Evolutionary conservation across 2,329 filamentous ascomycete species (phyloP), one percentile per base, ranked within the genome.

Genomic region (Bipolaris oryzae): DNA sequence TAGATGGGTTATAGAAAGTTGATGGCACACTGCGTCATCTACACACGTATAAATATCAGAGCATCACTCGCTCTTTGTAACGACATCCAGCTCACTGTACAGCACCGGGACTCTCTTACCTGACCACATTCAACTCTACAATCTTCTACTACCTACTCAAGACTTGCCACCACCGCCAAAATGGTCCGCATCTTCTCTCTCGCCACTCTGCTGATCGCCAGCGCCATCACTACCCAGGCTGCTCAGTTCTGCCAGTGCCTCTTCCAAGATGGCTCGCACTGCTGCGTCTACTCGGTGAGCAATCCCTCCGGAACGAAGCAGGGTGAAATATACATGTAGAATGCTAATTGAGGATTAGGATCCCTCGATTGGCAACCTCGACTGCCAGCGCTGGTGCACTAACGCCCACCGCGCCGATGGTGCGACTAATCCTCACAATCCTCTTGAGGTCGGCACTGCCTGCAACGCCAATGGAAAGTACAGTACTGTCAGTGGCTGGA

Each of bases 381-480:
- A 52, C 49, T 52, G 49, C 49, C 39, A 45, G 31, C 49, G 49
- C 49, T 52, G 49, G 49, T 52, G 49, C 50, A 53, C 50, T 9
- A 46, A 53, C 34, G 50, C 42, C 35, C 50, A 39, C 42, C 50
- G 42, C 25, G 42, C 42, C 18, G 50, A 47, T 18, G 42, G 34
- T 34, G 34, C 34, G 25, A 53, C 42, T 4, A 47, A 52, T 21
- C 49, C 49, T 6, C 37, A 28, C 20, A 52, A 52, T 41, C 49
- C 49, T 52, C 49, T 52, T 45, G 41, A 45, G 41, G 49, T 28
- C 41, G 49, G 49, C 23, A 46, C 42, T 43, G 42, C 34, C 25
- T 53, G 50, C 50, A 33, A 33, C 25, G 34, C 50, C 38, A 35
- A 25, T 39, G 50, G 50, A 39, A 53, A 53, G 42, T 53, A 46